Conservation (phyloP, 2,329 filamentous ascomycete species). For the Cordyceps militaris region DNA sequence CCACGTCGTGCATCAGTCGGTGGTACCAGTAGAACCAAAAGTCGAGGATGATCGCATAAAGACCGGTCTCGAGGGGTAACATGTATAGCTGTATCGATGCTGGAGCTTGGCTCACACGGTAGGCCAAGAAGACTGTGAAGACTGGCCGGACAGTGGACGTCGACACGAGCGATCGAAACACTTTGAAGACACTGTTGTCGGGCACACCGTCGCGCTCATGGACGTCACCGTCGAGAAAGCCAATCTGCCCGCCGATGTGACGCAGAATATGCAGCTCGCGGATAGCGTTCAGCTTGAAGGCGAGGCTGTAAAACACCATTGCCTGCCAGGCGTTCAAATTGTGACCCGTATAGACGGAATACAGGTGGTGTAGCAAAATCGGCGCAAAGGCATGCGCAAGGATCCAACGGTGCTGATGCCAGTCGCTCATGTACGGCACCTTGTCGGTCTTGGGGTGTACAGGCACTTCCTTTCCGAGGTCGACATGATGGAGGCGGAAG, state of each 20-base stretch:
- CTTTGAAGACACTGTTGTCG: constrained; percentile 22
- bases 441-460: constrained; percentile 27
- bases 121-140: constrained; percentile 22
- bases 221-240: constrained; percentile 22
- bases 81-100: constrained; percentile 19
- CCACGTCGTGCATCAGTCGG: constrained; percentile 33
- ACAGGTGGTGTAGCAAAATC: constrained; percentile 20
- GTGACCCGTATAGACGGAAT: constrained; percentile 12
- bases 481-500: constrained; percentile 15
- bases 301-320: constrained; percentile 22
- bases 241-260: constrained; percentile 24
- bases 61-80: constrained; percentile 24
- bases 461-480: constrained; percentile 18
- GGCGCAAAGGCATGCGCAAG: constrained; percentile 22
- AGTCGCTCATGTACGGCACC: constrained; percentile 25
- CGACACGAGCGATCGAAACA: constrained; percentile 18
- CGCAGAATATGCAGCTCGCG: constrained; percentile 24
- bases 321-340: constrained; percentile 11
- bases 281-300: constrained; percentile 25
- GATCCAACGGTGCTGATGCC: constrained; percentile 26
- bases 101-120: constrained; percentile 15
- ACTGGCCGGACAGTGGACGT: constrained; percentile 19
- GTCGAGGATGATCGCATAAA: constrained; percentile 32
- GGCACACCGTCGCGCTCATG: constrained; percentile 30
- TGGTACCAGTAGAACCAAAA: constrained; percentile 23